These are phyloP conservation scores for Agaricus sinodeliciosus DNA, from an alignment of 768 basidiomycete species.

Conservation along the genomic window DNA sequence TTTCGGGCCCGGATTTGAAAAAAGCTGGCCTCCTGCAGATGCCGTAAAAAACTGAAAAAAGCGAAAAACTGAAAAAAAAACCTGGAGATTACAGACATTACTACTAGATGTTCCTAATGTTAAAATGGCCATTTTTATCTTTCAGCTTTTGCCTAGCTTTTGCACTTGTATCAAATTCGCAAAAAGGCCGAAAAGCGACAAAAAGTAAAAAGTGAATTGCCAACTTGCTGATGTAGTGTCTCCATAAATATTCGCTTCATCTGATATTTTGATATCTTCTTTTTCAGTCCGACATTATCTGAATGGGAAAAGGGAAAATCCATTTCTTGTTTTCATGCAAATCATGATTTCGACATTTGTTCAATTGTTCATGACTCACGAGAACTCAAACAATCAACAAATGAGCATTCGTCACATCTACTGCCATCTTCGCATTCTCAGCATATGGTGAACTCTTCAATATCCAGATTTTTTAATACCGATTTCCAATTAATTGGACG, in stretches of 20 bases:
- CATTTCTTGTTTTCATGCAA: constrained; percentile 12
- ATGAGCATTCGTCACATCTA: constrained; percentile 17
- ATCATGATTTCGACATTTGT: constrained; percentile 33
- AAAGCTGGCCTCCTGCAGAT: too few relatives aligned
- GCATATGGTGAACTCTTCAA: constrained; percentile 22
- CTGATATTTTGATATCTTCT: neutral
- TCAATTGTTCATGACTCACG: constrained; percentile 36
- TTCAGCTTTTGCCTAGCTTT: too few relatives aligned
- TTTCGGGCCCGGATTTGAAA: too few relatives aligned
- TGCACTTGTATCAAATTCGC: too few relatives aligned
- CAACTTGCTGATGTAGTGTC: too few relatives aligned
- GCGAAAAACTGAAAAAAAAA: too few relatives aligned
- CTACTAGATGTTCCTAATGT: too few relatives aligned
- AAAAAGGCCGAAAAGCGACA: too few relatives aligned
- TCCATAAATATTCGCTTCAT: constrained; percentile 18
- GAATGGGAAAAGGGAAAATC: neutral
- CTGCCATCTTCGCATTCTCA: constrained; percentile 23
- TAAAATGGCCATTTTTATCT: too few relatives aligned
- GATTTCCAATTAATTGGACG: neutral
- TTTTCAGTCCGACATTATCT: neutral
- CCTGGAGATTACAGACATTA: too few relatives aligned
- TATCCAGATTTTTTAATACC: neutral
- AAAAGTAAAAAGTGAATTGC: too few relatives aligned
- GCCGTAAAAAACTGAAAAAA: too few relatives aligned
- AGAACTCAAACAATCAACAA: constrained; percentile 28